phyloP scores from a whole-genome alignment of 2,329 filamentous ascomycete species.

The Coniochaeta pulveracea region DNA sequence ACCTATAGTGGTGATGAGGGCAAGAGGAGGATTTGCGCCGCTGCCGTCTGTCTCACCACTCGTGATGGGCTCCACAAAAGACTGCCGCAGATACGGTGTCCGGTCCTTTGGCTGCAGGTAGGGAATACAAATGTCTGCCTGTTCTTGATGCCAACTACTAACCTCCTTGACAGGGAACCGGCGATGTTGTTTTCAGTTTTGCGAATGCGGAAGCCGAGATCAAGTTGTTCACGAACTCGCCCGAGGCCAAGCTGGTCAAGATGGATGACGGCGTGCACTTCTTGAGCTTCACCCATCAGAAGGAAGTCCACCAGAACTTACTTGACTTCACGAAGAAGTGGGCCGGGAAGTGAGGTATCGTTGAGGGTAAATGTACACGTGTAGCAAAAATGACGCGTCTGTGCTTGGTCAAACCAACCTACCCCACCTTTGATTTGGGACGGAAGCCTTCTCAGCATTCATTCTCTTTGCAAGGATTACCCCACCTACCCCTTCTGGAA shows the following conservation, averaged over 20 bases:
- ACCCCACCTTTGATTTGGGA: too few relatives aligned
- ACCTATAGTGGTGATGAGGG: slow-evolving; percentile 34
- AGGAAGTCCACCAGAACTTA: slow-evolving; percentile 29
- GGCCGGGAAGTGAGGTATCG: background rate
- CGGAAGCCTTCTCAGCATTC: too few relatives aligned
- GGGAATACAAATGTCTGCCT: slow-evolving; percentile 9
- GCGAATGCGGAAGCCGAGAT: slow-evolving; percentile 29
- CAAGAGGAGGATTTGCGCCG: slow-evolving; percentile 28
- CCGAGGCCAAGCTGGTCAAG: slow-evolving; percentile 25
- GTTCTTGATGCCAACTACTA: too few relatives aligned
- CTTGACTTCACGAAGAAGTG: slow-evolving; percentile 11
- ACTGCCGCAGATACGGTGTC: slow-evolving; percentile 31
- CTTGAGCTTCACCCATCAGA: slow-evolving; percentile 29
- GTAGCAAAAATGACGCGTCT: too few relatives aligned
- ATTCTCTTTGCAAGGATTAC: too few relatives aligned
- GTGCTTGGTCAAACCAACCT: too few relatives aligned
- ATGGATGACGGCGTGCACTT: slow-evolving; percentile 32
- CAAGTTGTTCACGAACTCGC: slow-evolving; percentile 30
- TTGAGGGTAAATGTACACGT: too few relatives aligned
- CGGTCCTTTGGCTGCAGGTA: slow-evolving; percentile 38
- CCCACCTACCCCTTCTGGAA: too few relatives aligned
- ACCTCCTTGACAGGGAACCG: slow-evolving; percentile 27
- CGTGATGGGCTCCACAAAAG: slow-evolving; percentile 31
- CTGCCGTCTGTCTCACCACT: slow-evolving; percentile 26
- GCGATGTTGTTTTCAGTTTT: slow-evolving; percentile 27